phyloP scores from a whole-genome alignment of 1,139 yeast genomes.

The Scheffersomyces parashehatae region DNA sequence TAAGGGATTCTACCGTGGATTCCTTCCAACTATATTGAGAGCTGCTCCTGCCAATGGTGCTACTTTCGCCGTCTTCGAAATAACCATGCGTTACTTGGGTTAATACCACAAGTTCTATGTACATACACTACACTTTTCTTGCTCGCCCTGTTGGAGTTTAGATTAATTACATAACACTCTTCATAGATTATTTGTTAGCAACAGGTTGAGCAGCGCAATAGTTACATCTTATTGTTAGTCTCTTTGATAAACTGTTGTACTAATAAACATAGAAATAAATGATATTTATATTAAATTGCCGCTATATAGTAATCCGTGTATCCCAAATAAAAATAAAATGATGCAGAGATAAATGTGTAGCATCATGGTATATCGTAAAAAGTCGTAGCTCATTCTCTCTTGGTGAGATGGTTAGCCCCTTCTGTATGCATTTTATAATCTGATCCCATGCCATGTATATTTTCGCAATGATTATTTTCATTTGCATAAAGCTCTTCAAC shows the following conservation, averaged over 20 bases:
- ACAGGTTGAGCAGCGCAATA: too few species aligned
- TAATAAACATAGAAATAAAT: neutral
- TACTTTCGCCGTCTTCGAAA: slow-evolving; percentile 88
- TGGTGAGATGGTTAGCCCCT: slow-evolving; percentile 4
- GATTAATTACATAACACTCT: too few species aligned
- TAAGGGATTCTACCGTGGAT: slow-evolving; percentile 83
- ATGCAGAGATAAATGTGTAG: too few species aligned
- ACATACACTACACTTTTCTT: neutral
- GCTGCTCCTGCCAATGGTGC: slow-evolving; percentile 98
- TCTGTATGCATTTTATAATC: slow-evolving; percentile 21
- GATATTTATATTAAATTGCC: too few species aligned
- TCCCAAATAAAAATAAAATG: too few species aligned
- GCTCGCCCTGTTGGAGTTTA: too few species aligned
- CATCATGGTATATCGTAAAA: too few species aligned
- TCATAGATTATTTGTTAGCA: too few species aligned
- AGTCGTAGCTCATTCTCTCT: slow-evolving; percentile 4
- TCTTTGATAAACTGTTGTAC: neutral
- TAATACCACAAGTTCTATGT: slow-evolving; percentile 10
- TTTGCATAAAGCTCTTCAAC: slow-evolving; percentile 1
- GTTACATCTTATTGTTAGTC: too few species aligned
- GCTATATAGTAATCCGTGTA: too few species aligned
- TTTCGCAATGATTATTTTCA: neutral
- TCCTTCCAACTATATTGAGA: slow-evolving; percentile 84
- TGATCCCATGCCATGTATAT: slow-evolving; percentile 10
- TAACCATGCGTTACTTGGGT: slow-evolving; percentile 68